A percentile compares a stretch with the other conserved stretches of the same genome.
Conservation (phyloP, 768 basidiomycete genomes). For the Phaffia australis region DNA sequence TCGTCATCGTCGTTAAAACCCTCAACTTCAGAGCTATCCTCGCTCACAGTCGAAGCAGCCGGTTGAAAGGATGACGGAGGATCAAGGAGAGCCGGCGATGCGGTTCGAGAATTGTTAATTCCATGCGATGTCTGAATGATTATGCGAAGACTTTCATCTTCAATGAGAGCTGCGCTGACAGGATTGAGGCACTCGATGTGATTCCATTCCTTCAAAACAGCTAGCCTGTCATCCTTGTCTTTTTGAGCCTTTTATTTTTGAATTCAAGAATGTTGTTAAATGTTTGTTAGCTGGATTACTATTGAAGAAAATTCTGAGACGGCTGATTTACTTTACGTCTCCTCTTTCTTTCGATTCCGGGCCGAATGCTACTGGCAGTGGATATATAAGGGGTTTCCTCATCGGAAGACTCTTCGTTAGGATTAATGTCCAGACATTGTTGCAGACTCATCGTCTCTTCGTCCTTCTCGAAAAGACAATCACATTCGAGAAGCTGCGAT, state of each 20-base stretch:
- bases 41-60: no score
- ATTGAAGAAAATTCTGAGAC: neutral
- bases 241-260: constrained; percentile 3
- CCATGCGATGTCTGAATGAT: neutral
- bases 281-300: no score
- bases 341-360: neutral
- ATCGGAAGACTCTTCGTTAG: neutral
- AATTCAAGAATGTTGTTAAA: no score
- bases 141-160: neutral
- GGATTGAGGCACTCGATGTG: constrained; percentile 64
- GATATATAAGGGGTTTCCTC: constrained; percentile 12
- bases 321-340: no score
- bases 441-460: constrained; percentile 7
- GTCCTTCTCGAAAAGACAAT: constrained; percentile 18
- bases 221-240: constrained; percentile 53
- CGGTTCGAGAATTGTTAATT: no score
- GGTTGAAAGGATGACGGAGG: no score
- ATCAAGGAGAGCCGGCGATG: no score
- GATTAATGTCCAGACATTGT: neutral
- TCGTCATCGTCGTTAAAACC: no score
- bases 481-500: constrained; percentile 19
- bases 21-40: no score
- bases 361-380: neutral
- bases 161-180: neutral
- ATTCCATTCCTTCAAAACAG: constrained; percentile 64